Percentiles rank a stretch among this genome's conserved stretches.
Evolutionary conservation across 768 basidiomycete genomes (phyloP).

Genomic region (Asterophora parasitica): DNA sequence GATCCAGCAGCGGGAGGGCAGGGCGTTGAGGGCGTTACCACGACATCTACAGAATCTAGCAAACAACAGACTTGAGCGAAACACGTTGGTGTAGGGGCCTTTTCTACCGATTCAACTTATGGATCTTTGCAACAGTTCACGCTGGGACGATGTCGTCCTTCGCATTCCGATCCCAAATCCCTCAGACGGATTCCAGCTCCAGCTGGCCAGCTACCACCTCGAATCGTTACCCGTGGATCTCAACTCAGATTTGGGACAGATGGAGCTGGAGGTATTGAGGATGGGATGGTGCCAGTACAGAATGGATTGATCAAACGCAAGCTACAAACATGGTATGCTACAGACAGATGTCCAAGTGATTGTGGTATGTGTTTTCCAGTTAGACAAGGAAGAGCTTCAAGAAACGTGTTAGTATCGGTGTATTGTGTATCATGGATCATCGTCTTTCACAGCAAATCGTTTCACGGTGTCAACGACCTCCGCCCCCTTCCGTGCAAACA

Average conservation of each 20-base stretch:
- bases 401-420: conserved; percentile 4
- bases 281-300: too few species aligned
- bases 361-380: conserved; percentile 10
- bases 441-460: conserved; percentile 40
- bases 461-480: conserved; percentile 81
- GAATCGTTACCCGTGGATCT: too few species aligned
- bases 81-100: not conserved
- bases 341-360: conserved; percentile 9
- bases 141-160: too few species aligned
- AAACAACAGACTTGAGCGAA: not conserved
- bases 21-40: not conserved
- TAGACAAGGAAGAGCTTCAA: not conserved
- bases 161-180: too few species aligned
- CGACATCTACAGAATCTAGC: too few species aligned
- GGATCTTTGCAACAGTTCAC: too few species aligned
- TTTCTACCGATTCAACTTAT: not conserved
- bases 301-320: not conserved
- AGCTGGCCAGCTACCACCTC: too few species aligned
- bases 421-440: conserved; percentile 1
- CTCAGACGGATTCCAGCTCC: too few species aligned
- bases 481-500: conserved; percentile 75
- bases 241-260: too few species aligned
- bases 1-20: conserved; percentile 20
- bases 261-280: too few species aligned
- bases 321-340: conserved; percentile 8